Percentiles rank a stretch among this genome's conserved stretches.
phyloP scores from a whole-genome alignment of 2,329 filamentous ascomycete species.

The Trichoderma citrinoviride region DNA sequence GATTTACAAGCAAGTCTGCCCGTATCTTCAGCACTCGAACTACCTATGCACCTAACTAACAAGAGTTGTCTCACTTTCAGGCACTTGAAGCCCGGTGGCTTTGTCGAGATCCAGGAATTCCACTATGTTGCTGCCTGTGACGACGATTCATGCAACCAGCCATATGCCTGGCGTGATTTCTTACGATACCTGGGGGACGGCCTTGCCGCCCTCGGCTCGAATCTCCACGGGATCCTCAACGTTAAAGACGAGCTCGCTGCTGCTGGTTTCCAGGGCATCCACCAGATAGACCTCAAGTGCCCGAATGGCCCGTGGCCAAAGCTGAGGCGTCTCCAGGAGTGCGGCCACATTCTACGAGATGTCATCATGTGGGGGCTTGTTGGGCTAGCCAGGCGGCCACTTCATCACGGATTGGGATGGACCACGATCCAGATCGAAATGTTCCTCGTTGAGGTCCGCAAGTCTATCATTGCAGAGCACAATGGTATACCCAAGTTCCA shows the following conservation, averaged over 20 bases:
- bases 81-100: constrained; percentile 52
- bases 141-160: constrained; percentile 43
- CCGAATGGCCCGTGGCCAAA: constrained; percentile 51
- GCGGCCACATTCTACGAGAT: constrained; percentile 46
- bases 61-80: constrained; percentile 29
- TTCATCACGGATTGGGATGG: constrained; percentile 42
- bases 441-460: constrained; percentile 44
- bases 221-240: constrained; percentile 41
- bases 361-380: constrained; percentile 42
- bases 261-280: constrained; percentile 44
- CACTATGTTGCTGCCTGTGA: constrained; percentile 43
- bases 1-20: constrained; percentile 40
- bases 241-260: constrained; percentile 37
- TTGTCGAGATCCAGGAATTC: constrained; percentile 50
- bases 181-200: constrained; percentile 41
- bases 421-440: constrained; percentile 43
- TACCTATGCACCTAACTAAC: not conserved
- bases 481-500: constrained; percentile 38
- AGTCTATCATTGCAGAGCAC: constrained; percentile 35
- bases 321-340: constrained; percentile 42
- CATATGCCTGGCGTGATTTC: constrained; percentile 50
- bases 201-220: constrained; percentile 41
- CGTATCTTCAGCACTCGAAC: not conserved
- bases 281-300: constrained; percentile 44
- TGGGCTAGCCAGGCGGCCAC: constrained; percentile 39